phyloP scores from a whole-genome alignment of 2,329 filamentous ascomycete genomes.

The Elsinoe arachidis region DNA sequence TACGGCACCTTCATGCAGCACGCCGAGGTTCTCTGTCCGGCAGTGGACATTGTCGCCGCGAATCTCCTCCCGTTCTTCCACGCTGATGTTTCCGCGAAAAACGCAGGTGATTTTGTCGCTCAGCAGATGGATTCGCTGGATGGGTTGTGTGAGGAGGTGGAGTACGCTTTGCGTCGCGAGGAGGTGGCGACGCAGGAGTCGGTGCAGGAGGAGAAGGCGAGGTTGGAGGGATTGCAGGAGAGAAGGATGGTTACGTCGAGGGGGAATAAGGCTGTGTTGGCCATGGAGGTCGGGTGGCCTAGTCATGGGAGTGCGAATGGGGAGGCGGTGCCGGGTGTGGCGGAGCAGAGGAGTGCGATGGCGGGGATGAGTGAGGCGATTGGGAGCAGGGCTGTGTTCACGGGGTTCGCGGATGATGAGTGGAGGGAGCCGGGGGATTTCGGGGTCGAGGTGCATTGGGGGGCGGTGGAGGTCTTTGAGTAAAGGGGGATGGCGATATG shows the following conservation, averaged over 20 bases:
- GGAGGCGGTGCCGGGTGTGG: constrained; percentile 55
- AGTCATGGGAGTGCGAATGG: constrained; percentile 62
- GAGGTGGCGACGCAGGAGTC: background rate
- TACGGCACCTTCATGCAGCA: constrained; percentile 65
- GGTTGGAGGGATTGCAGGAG: background rate
- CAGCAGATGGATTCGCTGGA: constrained; percentile 64
- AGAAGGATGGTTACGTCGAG: background rate
- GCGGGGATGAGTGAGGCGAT: constrained; percentile 56
- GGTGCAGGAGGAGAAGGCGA: background rate
- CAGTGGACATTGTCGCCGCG: constrained; percentile 69
- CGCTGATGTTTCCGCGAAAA: constrained; percentile 49
- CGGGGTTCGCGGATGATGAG: constrained; percentile 67
- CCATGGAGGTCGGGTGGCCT: constrained; percentile 91
- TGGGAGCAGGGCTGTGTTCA: constrained; percentile 66
- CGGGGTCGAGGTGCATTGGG: constrained; percentile 74
- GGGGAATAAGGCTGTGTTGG: constrained; percentile 57
- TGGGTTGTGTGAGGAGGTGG: constrained; percentile 53
- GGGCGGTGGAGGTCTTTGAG: constrained; percentile 41
- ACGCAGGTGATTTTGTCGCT: constrained; percentile 69
- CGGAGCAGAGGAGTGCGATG: constrained; percentile 66
- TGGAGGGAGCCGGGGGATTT: constrained; percentile 71
- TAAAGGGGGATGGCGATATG: background rate
- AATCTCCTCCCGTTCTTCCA: constrained; percentile 98
- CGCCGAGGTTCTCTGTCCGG: constrained; percentile 55
- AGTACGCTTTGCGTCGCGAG: background rate